A percentile compares a stretch with the other conserved stretches of the same genome.
phyloP scores from a whole-genome alignment of 2,329 filamentous ascomycete species.

The Aspergillus sp. region DNA sequence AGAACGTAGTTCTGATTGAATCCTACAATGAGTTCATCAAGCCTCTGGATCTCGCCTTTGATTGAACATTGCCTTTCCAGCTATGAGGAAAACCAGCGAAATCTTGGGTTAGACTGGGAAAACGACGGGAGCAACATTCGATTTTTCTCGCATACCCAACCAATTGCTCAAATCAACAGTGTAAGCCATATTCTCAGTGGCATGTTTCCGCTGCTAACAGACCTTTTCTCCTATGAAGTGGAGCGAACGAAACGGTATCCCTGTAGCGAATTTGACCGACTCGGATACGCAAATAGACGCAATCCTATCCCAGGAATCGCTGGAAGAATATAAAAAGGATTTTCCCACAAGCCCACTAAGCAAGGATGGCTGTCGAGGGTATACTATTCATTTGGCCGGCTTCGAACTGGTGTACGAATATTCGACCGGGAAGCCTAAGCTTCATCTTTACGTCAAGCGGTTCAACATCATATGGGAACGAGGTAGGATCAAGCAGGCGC shows the following conservation, averaged over 20 bases:
- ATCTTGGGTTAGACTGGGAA: slow-evolving; percentile 11
- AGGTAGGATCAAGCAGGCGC: slow-evolving; percentile 13
- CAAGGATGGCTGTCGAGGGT: slow-evolving; percentile 25
- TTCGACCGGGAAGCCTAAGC: slow-evolving; percentile 19
- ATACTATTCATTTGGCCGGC: slow-evolving; percentile 30
- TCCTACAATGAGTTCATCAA: slow-evolving; percentile 25
- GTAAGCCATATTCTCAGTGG: slow-evolving; percentile 20
- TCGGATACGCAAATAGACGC: slow-evolving; percentile 34
- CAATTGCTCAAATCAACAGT: slow-evolving; percentile 28
- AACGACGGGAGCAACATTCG: slow-evolving; percentile 37
- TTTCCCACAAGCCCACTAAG: slow-evolving; percentile 17
- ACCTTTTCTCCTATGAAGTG: slow-evolving; percentile 21
- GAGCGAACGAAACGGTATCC: slow-evolving; percentile 18
- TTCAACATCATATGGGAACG: slow-evolving; percentile 26
- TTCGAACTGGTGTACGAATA: slow-evolving; percentile 38
- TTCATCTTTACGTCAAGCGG: slow-evolving; percentile 26
- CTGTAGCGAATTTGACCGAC: slow-evolving; percentile 34
- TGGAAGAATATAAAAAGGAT: slow-evolving; percentile 21
- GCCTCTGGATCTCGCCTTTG: slow-evolving; percentile 26
- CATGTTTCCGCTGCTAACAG: neutral
- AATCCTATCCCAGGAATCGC: slow-evolving; percentile 27
- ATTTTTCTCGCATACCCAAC: slow-evolving; percentile 20
- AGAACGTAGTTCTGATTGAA: slow-evolving; percentile 11
- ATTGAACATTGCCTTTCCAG: slow-evolving; percentile 23
- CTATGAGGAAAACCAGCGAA: slow-evolving; percentile 14